Evolutionary conservation across 129 eudicot genomes (phyloP).

Genomic region (Centrapalus pauciflorus): DNA sequence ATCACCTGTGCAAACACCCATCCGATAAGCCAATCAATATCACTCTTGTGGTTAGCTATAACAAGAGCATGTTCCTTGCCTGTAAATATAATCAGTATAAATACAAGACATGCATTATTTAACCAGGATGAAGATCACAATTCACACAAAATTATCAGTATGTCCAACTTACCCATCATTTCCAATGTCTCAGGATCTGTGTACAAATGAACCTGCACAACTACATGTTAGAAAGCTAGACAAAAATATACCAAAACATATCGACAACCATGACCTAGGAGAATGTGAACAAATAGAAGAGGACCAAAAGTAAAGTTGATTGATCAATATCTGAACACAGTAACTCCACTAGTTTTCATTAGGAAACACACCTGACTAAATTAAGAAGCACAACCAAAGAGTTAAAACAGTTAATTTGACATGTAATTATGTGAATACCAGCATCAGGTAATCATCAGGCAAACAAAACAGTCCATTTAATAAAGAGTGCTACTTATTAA

Average conservation of each 20-base stretch:
- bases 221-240: constrained; percentile 14
- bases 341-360: background rate
- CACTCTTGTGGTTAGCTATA: constrained; percentile 83
- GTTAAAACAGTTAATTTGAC: background rate
- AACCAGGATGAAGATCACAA: background rate
- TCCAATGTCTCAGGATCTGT: constrained; percentile 63
- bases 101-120: constrained; percentile 1
- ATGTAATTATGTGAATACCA: background rate
- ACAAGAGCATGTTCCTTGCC: constrained; percentile 95
- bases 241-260: constrained; percentile 5
- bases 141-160: background rate
- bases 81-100: constrained; percentile 25
- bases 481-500: no score
- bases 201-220: constrained; percentile 64
- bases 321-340: constrained; percentile 4
- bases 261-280: background rate
- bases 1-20: constrained; percentile 94
- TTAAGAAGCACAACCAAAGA: background rate
- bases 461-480: background rate
- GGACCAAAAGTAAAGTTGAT: background rate
- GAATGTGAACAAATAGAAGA: background rate
- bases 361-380: background rate
- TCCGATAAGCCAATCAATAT: constrained; percentile 98
- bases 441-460: background rate
- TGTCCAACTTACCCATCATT: constrained; percentile 64